Conservation (phyloP, 108 stramenopile species). For the Pseudonitzschia delicatissima region DNA sequence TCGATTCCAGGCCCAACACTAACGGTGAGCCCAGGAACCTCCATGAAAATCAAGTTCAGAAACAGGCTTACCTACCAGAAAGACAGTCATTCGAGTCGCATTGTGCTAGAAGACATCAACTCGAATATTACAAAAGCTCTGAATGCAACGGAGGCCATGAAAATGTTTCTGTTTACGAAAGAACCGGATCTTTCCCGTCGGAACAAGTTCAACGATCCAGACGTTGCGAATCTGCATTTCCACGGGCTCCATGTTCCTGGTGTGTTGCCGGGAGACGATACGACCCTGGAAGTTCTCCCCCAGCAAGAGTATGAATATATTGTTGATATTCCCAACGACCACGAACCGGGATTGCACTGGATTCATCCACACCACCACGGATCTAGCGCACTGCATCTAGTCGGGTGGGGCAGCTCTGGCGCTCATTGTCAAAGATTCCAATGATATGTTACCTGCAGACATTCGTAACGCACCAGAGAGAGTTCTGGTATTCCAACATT, state of each 20-base stretch:
- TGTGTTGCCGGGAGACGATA: slow-evolving; percentile 16
- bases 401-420: slow-evolving; percentile 14
- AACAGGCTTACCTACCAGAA: neutral
- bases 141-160: neutral
- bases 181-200: neutral
- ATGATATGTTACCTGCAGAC: too few species aligned
- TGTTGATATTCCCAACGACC: neutral
- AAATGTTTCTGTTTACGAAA: too few species aligned
- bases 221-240: slow-evolving; percentile 10
- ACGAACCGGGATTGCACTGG: slow-evolving; percentile 15
- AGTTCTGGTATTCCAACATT: slow-evolving; percentile 5
- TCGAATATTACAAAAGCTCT: neutral
- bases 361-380: slow-evolving; percentile 24
- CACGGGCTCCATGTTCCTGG: slow-evolving; percentile 15
- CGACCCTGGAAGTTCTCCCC: neutral
- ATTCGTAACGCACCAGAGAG: slow-evolving; percentile 1
- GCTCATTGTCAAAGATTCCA: slow-evolving; percentile 15
- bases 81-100: neutral
- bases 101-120: neutral
- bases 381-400: neutral
- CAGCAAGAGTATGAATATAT: slow-evolving; percentile 10
- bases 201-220: neutral
- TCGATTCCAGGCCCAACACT: neutral
- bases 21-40: neutral
- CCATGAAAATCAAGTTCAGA: neutral